Base-by-base conservation (phyloP, 768 basidiomycete species). In the Tephrocybe sp. region DNA sequence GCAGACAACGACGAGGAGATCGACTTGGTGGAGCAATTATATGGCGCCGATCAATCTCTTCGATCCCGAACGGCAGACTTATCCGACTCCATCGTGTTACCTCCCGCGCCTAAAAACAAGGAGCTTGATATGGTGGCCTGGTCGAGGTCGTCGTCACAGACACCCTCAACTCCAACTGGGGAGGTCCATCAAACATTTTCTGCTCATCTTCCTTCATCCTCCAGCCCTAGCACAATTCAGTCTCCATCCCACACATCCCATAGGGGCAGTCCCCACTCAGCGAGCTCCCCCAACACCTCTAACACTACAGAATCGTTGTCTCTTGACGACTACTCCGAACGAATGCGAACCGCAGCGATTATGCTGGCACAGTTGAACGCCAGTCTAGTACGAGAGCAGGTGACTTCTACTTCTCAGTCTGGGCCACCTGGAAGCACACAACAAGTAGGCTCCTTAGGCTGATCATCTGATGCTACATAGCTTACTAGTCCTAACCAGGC, bases 341-440 rank as follows among this genome's bases (percentile, higher is more conserved):
- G 97, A 43, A 99, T 99, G 97, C 84, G 92, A 7, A 97, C 94
- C 9, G 97, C 97, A 9, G 97, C 97, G 9, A 87, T 98, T 54
- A 98, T 99, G 97, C 84, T 99, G 24, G 86, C 97, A 1, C 97
- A 99, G 67, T 78, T 99, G 40, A 97, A 94, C 60, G 86, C 92
- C 1, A 91, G 78, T 60, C 75, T 88, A 43, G 71, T 79, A 25
- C 78, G 82, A 54, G 86, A 88, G 58, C 67, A 76, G 21, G 59
- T 73, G 4, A 69, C 67, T 55, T 34, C 46, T 18, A 37, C 39
- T 11, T 39, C 51, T 18, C 49, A 52, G 26, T 31, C 51, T 13
- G 54, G 42, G 12, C 34, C 40, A 19, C 16, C 53, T 26, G 42
- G 44, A 11, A 44, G 31, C 19, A 22, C 44, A 22, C 58, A 54